phyloP scores from a whole-genome alignment of 164 flowering plant genomes.

The Chimonanthus salicifolius region DNA sequence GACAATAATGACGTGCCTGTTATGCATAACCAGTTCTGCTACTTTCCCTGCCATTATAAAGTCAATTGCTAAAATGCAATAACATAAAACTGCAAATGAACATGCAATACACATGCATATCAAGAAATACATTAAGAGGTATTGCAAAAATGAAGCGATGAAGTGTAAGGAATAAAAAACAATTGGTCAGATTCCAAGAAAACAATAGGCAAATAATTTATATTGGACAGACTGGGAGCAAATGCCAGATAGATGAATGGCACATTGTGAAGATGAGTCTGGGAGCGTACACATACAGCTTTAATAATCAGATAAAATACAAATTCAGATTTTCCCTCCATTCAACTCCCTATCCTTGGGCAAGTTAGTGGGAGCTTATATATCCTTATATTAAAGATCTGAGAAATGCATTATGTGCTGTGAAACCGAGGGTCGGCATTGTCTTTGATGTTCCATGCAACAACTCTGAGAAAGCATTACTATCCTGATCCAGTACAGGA shows the following conservation, averaged over 20 bases:
- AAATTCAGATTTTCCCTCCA: background rate
- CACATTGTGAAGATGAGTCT: too few relatives aligned
- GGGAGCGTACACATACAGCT: too few relatives aligned
- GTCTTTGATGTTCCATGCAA: too few relatives aligned
- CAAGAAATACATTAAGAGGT: too few relatives aligned
- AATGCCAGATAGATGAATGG: too few relatives aligned
- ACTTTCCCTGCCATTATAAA: background rate
- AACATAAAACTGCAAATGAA: background rate
- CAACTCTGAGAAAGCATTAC: too few relatives aligned
- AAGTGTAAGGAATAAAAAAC: background rate
- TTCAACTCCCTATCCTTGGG: background rate
- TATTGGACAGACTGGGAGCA: background rate
- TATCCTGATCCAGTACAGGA: too few relatives aligned
- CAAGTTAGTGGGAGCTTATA: too few relatives aligned
- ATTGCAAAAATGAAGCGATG: too few relatives aligned
- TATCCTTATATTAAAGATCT: too few relatives aligned
- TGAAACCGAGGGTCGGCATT: too few relatives aligned
- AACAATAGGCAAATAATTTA: background rate
- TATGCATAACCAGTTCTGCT: background rate
- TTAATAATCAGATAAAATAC: background rate
- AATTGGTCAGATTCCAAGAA: background rate
- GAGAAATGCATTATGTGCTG: too few relatives aligned
- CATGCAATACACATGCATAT: background rate
- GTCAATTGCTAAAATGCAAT: background rate
- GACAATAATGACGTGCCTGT: conserved; percentile 3